Conservation (phyloP, 306 rosid genomes). For the Malus sieversii region DNA sequence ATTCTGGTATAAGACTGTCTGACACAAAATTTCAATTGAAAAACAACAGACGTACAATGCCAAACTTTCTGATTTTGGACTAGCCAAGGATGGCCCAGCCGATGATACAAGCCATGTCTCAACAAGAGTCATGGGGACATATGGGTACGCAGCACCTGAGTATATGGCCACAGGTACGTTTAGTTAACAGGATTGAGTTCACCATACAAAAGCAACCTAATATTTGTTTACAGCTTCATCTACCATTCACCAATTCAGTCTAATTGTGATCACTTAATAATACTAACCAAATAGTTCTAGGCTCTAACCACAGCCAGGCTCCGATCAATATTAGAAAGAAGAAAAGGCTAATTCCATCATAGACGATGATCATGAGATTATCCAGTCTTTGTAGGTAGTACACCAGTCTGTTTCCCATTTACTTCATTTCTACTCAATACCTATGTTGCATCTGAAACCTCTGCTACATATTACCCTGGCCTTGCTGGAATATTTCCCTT, state of each 20-base stretch:
- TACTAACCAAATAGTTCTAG: background rate
- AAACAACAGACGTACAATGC: constrained; percentile 58
- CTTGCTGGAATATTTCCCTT: background rate
- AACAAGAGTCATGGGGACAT: constrained; percentile 96
- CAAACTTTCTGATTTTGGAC: constrained; percentile 91
- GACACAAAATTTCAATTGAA: constrained; percentile 3
- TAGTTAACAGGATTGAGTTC: constrained; percentile 2
- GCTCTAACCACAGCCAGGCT: background rate
- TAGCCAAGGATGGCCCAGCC: constrained; percentile 93
- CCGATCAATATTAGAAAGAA: background rate
- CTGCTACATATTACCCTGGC: background rate
- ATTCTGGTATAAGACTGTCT: constrained; percentile 4
- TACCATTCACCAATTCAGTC: background rate
- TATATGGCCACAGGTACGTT: constrained; percentile 88
- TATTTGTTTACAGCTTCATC: background rate
- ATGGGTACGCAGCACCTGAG: constrained; percentile 97
- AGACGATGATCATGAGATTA: background rate
- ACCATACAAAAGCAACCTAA: background rate
- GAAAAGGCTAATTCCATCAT: background rate
- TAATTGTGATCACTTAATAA: background rate
- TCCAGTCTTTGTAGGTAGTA: background rate
- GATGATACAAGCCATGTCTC: constrained; percentile 87
- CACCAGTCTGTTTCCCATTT: background rate
- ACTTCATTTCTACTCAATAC: background rate
- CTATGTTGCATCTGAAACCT: background rate